Evolutionary conservation across 441 rosid genomes (phyloP), one percentile per base, ranked within the genome.

Genomic region (Corymbia citriodora): DNA sequence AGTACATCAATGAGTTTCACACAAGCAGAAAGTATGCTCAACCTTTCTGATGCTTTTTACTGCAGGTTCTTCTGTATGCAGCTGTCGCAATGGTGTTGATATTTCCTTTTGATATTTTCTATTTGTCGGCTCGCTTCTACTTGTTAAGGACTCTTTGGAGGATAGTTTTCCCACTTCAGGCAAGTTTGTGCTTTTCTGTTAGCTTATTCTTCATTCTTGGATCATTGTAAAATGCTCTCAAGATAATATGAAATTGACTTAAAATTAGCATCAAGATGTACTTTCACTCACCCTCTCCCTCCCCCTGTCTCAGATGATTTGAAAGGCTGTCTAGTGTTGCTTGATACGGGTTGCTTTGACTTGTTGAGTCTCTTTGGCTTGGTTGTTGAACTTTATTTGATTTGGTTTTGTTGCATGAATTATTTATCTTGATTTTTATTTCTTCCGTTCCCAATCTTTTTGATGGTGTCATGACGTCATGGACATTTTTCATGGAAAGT

Each of bases 71-170:
- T 92, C 89, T 97, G 92, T 98, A 97, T 92, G 91, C 94, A 90
- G 96, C 94, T 88, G 97, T 95, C 88, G 92, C 92, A 87, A 93
- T 98, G 92, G 91, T 97, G 90, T 90, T 97, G 95, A 94, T 98
- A 92, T 96, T 97, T 90, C 99, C 99, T 68, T 96, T 97, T 57
- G 94, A 97, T 95, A 97, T 98, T 90, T 98, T 97, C 92, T 95
- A 96, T 93, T 92, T 97, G 92, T 93, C 98, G 54, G 94, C 99
- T 36, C 98, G 97, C 57, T 95, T 96, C 95, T 98, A 94, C 94
- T 94, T 98, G 93, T 91, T 98, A 72, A 97, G 97, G 95, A 97
- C 99, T 83, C 93, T 98, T 91, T 96, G 97, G 99, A 95, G 98
- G 90, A 95, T 98, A 91, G 94, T 96, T 92, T 95, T 98, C 88